Conservation (phyloP, 768 basidiomycete species). For the Suillus brevipes region DNA sequence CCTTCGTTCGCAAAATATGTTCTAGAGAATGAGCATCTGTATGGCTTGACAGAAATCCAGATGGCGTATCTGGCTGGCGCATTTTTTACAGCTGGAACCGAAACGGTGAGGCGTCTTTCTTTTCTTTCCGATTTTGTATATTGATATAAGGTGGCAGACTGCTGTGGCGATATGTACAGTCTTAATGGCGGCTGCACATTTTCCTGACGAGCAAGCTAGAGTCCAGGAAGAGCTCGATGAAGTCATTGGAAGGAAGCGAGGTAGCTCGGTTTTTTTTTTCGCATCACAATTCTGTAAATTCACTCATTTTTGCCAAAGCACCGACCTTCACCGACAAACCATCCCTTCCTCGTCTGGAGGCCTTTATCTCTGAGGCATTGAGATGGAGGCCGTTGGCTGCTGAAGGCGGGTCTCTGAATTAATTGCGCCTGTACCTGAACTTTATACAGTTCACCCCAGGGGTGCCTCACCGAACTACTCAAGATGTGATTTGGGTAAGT, state of each 20-base stretch:
- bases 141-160: conserved; percentile 29
- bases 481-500: neutral
- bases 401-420: neutral
- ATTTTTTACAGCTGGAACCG: neutral
- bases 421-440: neutral
- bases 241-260: conserved; percentile 42
- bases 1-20: neutral
- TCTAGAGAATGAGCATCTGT: neutral
- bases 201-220: conserved; percentile 47
- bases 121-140: neutral
- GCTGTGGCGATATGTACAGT: conserved; percentile 49
- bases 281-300: conserved; percentile 4
- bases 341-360: neutral
- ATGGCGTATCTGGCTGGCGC: neutral
- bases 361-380: neutral
- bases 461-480: neutral
- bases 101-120: neutral
- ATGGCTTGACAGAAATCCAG: neutral
- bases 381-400: neutral
- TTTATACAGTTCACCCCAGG: neutral
- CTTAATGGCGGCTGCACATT: conserved; percentile 51
- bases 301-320: neutral
- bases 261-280: conserved; percentile 3
- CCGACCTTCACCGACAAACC: neutral
- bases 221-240: conserved; percentile 53